phyloP scores from a whole-genome alignment of 805 yeast genomes.

The Wickerhamomyces chambardii region DNA sequence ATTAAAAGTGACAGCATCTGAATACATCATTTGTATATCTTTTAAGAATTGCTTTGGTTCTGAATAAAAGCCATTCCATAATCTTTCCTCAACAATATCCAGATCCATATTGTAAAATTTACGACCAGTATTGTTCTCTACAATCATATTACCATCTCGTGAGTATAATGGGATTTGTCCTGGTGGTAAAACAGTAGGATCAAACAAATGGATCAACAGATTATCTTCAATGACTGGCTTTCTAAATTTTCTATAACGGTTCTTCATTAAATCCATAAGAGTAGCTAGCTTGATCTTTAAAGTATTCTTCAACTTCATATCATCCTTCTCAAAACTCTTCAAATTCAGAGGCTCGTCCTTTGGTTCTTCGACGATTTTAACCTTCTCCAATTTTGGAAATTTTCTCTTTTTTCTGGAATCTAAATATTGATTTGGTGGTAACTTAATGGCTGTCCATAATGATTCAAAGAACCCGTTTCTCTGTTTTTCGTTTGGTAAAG shows the following conservation, averaged over 20 bases:
- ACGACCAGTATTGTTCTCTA: constrained; percentile 70
- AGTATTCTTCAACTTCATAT: constrained; percentile 76
- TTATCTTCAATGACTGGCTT: constrained; percentile 86
- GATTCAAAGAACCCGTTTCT: constrained; percentile 48
- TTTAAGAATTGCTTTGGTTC: constrained; percentile 86
- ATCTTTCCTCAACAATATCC: constrained; percentile 86
- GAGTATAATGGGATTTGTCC: constrained; percentile 29
- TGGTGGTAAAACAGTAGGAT: constrained; percentile 28
- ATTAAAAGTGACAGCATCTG: constrained; percentile 63
- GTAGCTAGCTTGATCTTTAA: constrained; percentile 81
- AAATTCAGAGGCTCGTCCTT: constrained; percentile 28
- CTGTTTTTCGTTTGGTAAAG: constrained; percentile 34
- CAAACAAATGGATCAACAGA: constrained; percentile 68
- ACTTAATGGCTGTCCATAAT: constrained; percentile 42
- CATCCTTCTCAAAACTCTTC: constrained; percentile 44
- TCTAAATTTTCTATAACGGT: constrained; percentile 79
- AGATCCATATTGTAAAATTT: constrained; percentile 82
- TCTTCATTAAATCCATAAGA: constrained; percentile 83
- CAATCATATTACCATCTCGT: constrained; percentile 63
- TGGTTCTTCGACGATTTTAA: constrained; percentile 28
- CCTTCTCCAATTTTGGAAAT: constrained; percentile 24
- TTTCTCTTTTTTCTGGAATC: constrained; percentile 38
- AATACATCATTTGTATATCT: constrained; percentile 78
- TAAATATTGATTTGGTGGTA: constrained; percentile 67
- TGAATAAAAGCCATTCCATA: constrained; percentile 94